Evolutionary conservation across 306 rosid genomes (phyloP).

Genomic region (Corylus avellana): DNA sequence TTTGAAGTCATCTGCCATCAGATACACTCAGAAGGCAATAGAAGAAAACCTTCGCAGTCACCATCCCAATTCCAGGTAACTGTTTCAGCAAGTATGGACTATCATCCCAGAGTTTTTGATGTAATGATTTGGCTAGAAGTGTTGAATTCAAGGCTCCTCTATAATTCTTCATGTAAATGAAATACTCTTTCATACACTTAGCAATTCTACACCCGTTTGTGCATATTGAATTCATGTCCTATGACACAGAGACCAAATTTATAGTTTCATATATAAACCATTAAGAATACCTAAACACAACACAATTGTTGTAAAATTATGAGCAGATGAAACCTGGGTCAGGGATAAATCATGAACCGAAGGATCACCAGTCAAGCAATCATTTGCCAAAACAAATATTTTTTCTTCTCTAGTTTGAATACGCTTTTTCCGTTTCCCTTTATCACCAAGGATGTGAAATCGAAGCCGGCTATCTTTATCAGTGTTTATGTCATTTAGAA

Average conservation of each 20-base stretch:
- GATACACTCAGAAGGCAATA: constrained; percentile 20
- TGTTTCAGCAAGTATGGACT: constrained; percentile 91
- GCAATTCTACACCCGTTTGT: constrained; percentile 91
- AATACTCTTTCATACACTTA: constrained; percentile 93
- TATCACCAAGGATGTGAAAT: constrained; percentile 74
- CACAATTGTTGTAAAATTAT: constrained; percentile 26
- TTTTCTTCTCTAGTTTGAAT: constrained; percentile 95
- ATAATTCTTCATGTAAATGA: constrained; percentile 75
- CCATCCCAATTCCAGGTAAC: constrained; percentile 97
- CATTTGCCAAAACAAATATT: constrained; percentile 81
- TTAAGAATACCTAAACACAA: constrained; percentile 21
- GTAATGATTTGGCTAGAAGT: constrained; percentile 77
- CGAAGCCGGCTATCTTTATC: constrained; percentile 93
- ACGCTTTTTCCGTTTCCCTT: constrained; percentile 83
- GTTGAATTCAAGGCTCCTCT: constrained; percentile 74
- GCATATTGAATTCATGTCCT: constrained; percentile 92
- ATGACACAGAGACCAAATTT: constrained; percentile 34
- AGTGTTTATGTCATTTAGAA: constrained; percentile 76
- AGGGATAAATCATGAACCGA: constrained; percentile 79
- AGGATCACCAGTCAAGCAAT: constrained; percentile 97
- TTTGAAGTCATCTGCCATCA: constrained; percentile 6
- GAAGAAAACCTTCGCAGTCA: constrained; percentile 83
- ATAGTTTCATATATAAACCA: constrained; percentile 25
- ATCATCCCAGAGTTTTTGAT: constrained; percentile 96
- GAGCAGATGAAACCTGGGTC: constrained; percentile 62